Conservation (phyloP, 805 yeast species). For the Ogataea neopini region DNA sequence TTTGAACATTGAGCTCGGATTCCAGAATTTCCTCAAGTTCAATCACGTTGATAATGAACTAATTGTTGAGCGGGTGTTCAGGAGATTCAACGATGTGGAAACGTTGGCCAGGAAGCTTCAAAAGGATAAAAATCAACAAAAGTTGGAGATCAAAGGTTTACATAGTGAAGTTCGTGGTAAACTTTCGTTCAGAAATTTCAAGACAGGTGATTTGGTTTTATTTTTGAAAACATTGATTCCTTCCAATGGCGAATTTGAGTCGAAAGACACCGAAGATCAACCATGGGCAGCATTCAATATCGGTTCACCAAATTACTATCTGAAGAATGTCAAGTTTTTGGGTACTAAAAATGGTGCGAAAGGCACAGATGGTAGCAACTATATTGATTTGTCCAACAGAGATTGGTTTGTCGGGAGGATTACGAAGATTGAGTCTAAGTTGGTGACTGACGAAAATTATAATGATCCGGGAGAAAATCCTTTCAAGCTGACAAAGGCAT, state of each 20-base stretch:
- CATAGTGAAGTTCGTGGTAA: conserved; percentile 44
- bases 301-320: conserved; percentile 82
- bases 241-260: conserved; percentile 11
- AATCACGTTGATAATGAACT: conserved; percentile 29
- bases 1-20: conserved; percentile 35
- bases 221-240: conserved; percentile 68
- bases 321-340: conserved; percentile 42
- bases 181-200: conserved; percentile 68
- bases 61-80: conserved; percentile 46
- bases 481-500: conserved; percentile 60
- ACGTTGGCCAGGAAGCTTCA: conserved; percentile 82
- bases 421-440: conserved; percentile 51
- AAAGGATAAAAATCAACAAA: conserved; percentile 60
- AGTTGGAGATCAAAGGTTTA: conserved; percentile 45
- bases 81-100: conserved; percentile 88
- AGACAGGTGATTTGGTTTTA: conserved; percentile 73
- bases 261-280: conserved; percentile 26
- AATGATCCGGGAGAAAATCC: conserved; percentile 53
- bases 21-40: conserved; percentile 32
- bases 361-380: conserved; percentile 7
- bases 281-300: conserved; percentile 97
- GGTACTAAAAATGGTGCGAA: conserved; percentile 5
- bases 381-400: conserved; percentile 39
- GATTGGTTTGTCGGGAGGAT: conserved; percentile 88
- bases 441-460: conserved; percentile 47